Evolutionary conservation across 495 filamentous ascomycete species (phyloP).

Genomic region (Penicillium salamii): DNA sequence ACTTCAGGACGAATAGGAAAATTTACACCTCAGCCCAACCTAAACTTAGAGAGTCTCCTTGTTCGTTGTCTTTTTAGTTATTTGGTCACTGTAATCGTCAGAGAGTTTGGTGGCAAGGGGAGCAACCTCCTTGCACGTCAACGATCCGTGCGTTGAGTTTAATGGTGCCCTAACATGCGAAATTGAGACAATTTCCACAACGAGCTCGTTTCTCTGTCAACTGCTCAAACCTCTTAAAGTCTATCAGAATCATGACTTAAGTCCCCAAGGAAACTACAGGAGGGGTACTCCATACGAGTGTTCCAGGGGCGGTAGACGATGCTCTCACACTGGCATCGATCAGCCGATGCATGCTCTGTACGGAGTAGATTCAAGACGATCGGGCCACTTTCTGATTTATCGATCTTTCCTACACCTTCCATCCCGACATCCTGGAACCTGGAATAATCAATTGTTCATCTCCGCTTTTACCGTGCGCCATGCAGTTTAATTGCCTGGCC

Average conservation of each 20-base stretch:
- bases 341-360: not conserved
- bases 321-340: conserved; percentile 1
- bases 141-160: conserved; percentile 17
- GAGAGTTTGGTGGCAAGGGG: not conserved
- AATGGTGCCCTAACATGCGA: conserved; percentile 12
- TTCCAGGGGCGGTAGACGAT: not conserved
- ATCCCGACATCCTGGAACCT: not conserved
- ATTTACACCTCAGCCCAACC: not conserved
- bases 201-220: not conserved
- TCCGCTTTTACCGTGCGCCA: not conserved
- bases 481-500: not conserved
- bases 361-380: not conserved
- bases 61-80: not conserved
- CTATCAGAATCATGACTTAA: not conserved
- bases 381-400: not conserved
- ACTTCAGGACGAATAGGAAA: not conserved
- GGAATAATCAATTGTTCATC: not conserved
- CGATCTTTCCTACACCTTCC: not conserved
- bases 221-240: not conserved
- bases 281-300: no score
- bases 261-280: conserved; percentile 1
- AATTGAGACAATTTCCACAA: conserved; percentile 3
- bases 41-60: not conserved
- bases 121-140: conserved; percentile 10
- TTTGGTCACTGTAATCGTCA: not conserved